Evolutionary conservation across 345 rosid genomes (phyloP).

Genomic region (Salix exigua): DNA sequence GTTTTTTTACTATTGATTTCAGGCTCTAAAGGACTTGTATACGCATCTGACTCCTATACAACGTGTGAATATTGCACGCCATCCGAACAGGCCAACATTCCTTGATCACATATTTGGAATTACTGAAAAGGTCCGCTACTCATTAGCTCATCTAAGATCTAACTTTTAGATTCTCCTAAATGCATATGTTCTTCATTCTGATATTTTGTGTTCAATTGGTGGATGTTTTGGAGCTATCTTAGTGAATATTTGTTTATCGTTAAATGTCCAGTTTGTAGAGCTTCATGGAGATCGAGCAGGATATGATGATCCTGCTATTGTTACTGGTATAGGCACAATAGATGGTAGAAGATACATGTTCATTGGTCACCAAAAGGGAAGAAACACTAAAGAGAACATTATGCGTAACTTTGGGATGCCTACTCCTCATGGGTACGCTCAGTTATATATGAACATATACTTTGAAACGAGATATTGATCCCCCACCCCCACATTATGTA

Average conservation of each 20-base stretch:
- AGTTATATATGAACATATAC: background rate
- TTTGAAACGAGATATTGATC: constrained; percentile 1
- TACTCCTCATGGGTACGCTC: constrained; percentile 92
- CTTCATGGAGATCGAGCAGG: constrained; percentile 99
- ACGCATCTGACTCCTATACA: constrained; percentile 79
- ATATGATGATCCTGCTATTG: constrained; percentile 97
- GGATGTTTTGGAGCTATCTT: constrained; percentile 6
- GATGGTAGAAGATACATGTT: constrained; percentile 87
- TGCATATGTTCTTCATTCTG: background rate
- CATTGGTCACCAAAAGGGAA: constrained; percentile 98
- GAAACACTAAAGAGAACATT: constrained; percentile 95
- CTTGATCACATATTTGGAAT: constrained; percentile 90
- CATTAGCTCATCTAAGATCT: constrained; percentile 3
- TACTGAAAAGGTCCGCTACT: constrained; percentile 71
- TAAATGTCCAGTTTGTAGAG: constrained; percentile 71
- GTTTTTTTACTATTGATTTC: constrained; percentile 16
- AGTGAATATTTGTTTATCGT: constrained; percentile 5
- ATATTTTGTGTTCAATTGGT: constrained; percentile 2
- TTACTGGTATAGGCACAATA: constrained; percentile 89
- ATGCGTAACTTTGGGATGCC: constrained; percentile 99
- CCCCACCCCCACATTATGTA: background rate
- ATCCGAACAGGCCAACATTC: constrained; percentile 96
- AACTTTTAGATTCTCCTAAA: constrained; percentile 1
- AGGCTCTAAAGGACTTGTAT: constrained; percentile 82
- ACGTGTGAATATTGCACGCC: constrained; percentile 91